These are phyloP conservation scores for Triticum urartu DNA, from an alignment of 176 grass and related monocot genomes.

Conservation along the genomic window DNA sequence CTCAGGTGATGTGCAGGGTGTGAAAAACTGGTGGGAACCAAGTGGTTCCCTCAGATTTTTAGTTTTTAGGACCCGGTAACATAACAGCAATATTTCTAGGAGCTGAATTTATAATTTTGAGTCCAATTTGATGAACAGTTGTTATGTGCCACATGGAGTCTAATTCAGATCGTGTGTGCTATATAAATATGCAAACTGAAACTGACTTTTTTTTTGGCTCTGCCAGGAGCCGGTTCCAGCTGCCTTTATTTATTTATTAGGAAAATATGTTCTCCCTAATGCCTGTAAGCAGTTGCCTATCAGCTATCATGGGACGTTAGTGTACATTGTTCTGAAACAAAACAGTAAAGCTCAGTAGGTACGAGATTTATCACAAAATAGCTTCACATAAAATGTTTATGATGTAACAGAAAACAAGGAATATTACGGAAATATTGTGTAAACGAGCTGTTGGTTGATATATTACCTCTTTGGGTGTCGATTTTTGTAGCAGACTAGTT, in stretches of 20 bases:
- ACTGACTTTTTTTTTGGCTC: not conserved
- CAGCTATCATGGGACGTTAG: not conserved
- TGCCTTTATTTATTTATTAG: not conserved
- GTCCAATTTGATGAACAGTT: not conserved
- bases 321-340: not conserved
- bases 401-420: not conserved
- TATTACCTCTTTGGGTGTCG: not conserved
- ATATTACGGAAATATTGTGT: not conserved
- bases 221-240: not conserved
- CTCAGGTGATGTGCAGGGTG: not conserved
- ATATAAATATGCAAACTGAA: slow-evolving; percentile 13
- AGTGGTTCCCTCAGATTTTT: not conserved
- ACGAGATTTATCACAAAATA: not conserved
- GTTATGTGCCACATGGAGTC: not conserved
- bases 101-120: not conserved
- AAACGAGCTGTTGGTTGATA: slow-evolving; percentile 6
- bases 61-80: not conserved
- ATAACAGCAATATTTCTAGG: not conserved
- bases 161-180: not conserved
- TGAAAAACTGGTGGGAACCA: not conserved
- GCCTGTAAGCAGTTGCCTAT: not conserved
- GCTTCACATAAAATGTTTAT: not conserved
- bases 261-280: not conserved
- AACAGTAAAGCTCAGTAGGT: slow-evolving; percentile 1
- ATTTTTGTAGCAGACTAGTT: not conserved